A percentile compares a stretch with the other conserved stretches of the same genome.
These are phyloP conservation scores for Emydomyces testavorans DNA, from an alignment of 2,329 filamentous ascomycete genomes.

Conservation along the genomic window DNA sequence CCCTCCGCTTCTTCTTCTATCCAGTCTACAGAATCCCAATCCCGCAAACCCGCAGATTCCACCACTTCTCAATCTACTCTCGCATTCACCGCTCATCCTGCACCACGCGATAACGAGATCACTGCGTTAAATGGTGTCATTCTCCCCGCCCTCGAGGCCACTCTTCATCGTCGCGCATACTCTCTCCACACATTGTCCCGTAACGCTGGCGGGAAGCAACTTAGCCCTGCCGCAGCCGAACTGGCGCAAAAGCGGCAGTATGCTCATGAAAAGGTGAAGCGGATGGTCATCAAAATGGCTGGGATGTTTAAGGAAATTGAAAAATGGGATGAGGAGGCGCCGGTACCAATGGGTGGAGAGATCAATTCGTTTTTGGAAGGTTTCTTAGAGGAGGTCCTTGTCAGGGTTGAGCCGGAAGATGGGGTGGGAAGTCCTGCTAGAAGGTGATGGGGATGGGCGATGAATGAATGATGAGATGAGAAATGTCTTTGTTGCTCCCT, in stretches of 20 bases:
- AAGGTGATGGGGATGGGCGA: neutral
- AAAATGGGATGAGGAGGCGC: constrained; percentile 69
- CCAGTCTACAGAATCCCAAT: constrained; percentile 2
- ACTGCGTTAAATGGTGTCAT: constrained; percentile 86
- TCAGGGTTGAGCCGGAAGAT: constrained; percentile 84
- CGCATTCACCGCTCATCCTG: constrained; percentile 13
- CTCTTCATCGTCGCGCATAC: constrained; percentile 64
- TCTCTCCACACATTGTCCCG: constrained; percentile 39
- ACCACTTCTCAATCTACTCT: constrained; percentile 13
- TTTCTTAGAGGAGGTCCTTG: constrained; percentile 83
- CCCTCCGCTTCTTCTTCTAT: constrained; percentile 4
- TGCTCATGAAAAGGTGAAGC: constrained; percentile 70
- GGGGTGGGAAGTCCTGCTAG: constrained; percentile 4
- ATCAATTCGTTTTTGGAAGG: constrained; percentile 84
- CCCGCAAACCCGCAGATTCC: constrained; percentile 2
- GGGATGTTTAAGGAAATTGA: constrained; percentile 84
- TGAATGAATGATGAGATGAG: constrained; percentile 5
- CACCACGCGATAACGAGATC: constrained; percentile 46
- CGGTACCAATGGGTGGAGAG: constrained; percentile 86
- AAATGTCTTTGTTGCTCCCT: neutral
- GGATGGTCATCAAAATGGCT: constrained; percentile 69
- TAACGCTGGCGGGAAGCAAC: constrained; percentile 28
- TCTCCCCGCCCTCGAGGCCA: constrained; percentile 81
- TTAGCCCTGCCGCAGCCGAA: constrained; percentile 42
- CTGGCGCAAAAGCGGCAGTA: constrained; percentile 56